Evolutionary conservation across 768 basidiomycete genomes (phyloP).

Genomic region (Gymnopilus dilepis): DNA sequence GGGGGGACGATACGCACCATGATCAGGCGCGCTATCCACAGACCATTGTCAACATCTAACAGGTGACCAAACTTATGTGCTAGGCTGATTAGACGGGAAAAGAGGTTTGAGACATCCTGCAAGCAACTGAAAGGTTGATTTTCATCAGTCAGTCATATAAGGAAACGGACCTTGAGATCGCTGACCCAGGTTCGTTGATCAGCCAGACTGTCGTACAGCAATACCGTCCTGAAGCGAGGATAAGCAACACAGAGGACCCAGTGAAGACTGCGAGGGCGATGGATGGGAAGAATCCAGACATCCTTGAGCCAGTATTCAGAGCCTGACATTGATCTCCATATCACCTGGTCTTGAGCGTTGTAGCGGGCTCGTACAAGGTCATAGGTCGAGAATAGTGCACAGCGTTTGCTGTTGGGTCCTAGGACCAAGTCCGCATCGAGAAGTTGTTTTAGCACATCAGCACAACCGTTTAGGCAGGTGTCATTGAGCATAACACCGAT

Average conservation of each 20-base stretch:
- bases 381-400: not conserved
- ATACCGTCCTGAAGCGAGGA: conserved; percentile 13
- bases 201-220: conserved; percentile 39
- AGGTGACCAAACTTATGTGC: too few relatives aligned
- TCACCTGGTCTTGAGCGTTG: not conserved
- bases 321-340: not conserved
- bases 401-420: not conserved
- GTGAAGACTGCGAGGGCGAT: not conserved
- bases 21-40: too few relatives aligned
- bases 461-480: not conserved
- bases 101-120: too few relatives aligned
- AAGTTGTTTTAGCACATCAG: not conserved
- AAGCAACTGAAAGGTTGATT: too few relatives aligned
- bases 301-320: not conserved
- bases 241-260: not conserved
- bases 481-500: not conserved
- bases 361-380: not conserved
- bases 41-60: too few relatives aligned
- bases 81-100: too few relatives aligned
- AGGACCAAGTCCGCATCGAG: not conserved
- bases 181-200: not conserved
- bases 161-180: too few relatives aligned
- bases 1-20: too few relatives aligned
- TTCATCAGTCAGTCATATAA: too few relatives aligned
- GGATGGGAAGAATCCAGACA: not conserved